These are phyloP conservation scores for Aspergillus ostianus DNA, from an alignment of 495 filamentous ascomycete genomes.

Conservation along the genomic window DNA sequence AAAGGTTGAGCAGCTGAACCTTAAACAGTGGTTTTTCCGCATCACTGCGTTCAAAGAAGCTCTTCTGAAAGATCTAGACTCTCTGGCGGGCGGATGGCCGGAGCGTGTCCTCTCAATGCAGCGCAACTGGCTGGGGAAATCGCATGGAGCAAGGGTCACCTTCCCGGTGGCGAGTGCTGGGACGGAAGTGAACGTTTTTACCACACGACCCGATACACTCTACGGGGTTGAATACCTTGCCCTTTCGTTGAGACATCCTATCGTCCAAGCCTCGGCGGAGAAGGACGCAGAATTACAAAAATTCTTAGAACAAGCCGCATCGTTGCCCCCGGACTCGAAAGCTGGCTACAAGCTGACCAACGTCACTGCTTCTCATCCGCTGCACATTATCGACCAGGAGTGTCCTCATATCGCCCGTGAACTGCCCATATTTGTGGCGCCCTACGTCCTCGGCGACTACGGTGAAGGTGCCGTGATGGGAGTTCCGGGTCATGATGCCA, in stretches of 20 bases:
- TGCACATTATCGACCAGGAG: constrained; percentile 52
- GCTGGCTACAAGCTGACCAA: constrained; percentile 65
- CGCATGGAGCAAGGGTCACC: constrained; percentile 65
- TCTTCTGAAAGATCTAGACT: constrained; percentile 70
- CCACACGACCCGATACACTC: constrained; percentile 79
- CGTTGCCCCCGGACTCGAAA: constrained; percentile 68
- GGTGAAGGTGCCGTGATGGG: constrained; percentile 92
- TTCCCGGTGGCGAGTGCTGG: constrained; percentile 53
- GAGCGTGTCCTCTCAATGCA: constrained; percentile 82
- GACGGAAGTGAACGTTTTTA: constrained; percentile 68
- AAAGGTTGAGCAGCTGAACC: constrained; percentile 72
- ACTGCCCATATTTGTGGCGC: constrained; percentile 75
- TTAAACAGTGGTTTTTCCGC: constrained; percentile 89
- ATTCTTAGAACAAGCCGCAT: constrained; percentile 63
- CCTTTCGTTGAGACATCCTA: constrained; percentile 67
- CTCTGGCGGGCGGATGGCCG: constrained; percentile 68
- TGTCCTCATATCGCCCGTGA: constrained; percentile 48
- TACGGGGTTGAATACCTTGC: constrained; percentile 84
- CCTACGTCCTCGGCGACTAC: constrained; percentile 85
- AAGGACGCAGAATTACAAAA: constrained; percentile 57
- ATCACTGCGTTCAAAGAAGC: constrained; percentile 76
- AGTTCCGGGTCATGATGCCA: constrained; percentile 77
- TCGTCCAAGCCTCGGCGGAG: constrained; percentile 62
- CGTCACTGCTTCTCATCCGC: constrained; percentile 63
- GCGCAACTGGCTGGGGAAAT: constrained; percentile 84